Evolutionary conservation across 495 filamentous ascomycete species (phyloP).

Genomic region (Aspergillus conjunctus): DNA sequence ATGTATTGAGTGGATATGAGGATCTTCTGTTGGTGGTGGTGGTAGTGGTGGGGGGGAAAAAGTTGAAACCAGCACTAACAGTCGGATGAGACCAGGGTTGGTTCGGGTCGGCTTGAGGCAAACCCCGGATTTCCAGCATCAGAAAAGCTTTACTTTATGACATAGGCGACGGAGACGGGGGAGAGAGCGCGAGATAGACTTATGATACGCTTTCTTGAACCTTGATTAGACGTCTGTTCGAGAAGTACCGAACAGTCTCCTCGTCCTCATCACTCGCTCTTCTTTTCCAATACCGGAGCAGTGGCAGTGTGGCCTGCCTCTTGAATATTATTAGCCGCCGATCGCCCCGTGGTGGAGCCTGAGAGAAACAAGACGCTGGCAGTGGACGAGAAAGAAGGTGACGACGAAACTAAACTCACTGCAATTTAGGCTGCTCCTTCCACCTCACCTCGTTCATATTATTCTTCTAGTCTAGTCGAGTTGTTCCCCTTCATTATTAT

Average conservation of each 20-base stretch:
- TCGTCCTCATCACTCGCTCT: not conserved
- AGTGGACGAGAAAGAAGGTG: conserved; percentile 9
- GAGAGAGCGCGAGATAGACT: no score
- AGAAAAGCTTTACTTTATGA: conserved; percentile 8
- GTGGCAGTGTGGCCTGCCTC: conserved; percentile 24
- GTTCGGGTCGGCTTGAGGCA: conserved; percentile 23
- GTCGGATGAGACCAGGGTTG: conserved; percentile 10
- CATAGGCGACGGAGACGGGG: not conserved
- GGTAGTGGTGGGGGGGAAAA: not conserved
- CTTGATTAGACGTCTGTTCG: no score
- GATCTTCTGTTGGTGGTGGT: conserved; percentile 2
- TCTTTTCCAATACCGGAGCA: not conserved
- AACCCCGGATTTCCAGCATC: conserved; percentile 22
- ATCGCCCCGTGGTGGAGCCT: conserved; percentile 47
- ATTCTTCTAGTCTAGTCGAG: not conserved
- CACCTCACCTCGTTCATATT: conserved; percentile 22
- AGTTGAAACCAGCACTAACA: conserved; percentile 7
- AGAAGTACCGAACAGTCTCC: no score
- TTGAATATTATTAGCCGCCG: conserved; percentile 42
- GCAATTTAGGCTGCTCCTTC: conserved; percentile 4
- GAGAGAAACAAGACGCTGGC: not conserved
- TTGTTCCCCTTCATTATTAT: conserved; percentile 21
- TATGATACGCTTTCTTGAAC: no score
- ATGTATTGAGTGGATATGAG: not conserved
- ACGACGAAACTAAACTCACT: not conserved